Base-by-base conservation (phyloP, 2,329 filamentous ascomycete species). In the Sarocladium strictum region DNA sequence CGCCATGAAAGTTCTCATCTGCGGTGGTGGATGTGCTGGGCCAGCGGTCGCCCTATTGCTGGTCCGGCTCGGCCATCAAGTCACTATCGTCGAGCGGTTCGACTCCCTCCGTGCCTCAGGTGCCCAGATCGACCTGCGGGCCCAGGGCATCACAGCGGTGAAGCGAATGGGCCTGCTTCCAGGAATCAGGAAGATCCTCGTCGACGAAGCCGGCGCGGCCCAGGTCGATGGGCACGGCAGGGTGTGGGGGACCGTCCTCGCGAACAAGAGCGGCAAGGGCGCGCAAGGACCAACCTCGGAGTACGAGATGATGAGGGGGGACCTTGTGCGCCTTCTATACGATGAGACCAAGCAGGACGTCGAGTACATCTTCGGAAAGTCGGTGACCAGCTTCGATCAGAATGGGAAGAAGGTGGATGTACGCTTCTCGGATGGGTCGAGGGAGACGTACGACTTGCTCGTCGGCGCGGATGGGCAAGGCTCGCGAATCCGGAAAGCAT, bases 251-350 rank as follows among this genome's bases (percentile, higher is more conserved):
- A 72, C 63, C 17, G 69, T 78, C 47, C 64, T 68, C 1, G 67
- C 63, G 1, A 75, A 72, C 27, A 62, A 63, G 33, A 64, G 69
- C 0, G 71, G 67, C 1, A 58, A 69, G 32, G 65, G 66, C 38
- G 61, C 59, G 29, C 76, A 79, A 60, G 67, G 65, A 9, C 64
- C 81, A 24, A 79, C 76, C 0, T 76, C 73, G 56, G 81, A 85
- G 55, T 83, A 73, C 56, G 82, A 85, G 66, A 78, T 85, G 50
- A 78, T 85, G 72, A 70, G 81, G 9, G 80, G 77, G 0, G 77
- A 83, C 53, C 61, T 85, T n/a, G 73, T 74, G 3, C 64, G 67
- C 11, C 67, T 84, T 2, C 62, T 85, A 1, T 76, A 77, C 59
- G 69, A 79, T 0, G 65, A 59, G 17, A 70, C 67, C 21, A 58